A percentile compares a stretch with the other conserved stretches of the same genome.
Evolutionary conservation across 805 yeast species (phyloP).

Genomic region (Lipomyces chichibuensis): DNA sequence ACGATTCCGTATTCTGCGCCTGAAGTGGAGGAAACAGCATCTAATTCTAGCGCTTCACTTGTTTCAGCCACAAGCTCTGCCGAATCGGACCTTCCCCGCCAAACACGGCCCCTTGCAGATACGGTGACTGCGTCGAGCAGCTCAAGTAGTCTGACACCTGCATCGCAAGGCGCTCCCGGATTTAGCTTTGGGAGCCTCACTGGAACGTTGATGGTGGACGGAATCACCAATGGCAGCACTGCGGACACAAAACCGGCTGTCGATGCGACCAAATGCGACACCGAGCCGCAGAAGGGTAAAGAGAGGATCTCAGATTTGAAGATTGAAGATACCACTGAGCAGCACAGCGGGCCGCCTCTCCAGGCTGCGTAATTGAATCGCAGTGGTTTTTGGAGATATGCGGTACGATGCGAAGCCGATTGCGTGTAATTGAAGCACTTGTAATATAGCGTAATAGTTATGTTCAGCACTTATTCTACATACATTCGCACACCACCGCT

Average conservation of each 20-base stretch:
- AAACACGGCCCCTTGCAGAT: not conserved
- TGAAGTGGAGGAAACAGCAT: constrained; percentile 7
- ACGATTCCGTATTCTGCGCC: constrained; percentile 1
- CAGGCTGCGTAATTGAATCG: not conserved
- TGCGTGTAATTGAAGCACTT: not conserved
- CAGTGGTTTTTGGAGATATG: not conserved
- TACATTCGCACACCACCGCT: not conserved
- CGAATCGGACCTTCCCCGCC: not conserved
- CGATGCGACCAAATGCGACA: not conserved
- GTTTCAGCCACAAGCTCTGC: constrained; percentile 7
- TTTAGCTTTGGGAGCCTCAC: constrained; percentile 9
- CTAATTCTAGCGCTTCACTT: constrained; percentile 7
- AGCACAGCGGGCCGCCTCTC: not conserved
- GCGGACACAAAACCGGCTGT: not conserved
- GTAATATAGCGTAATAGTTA: not conserved
- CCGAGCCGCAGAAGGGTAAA: not conserved
- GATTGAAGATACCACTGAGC: constrained; percentile 7
- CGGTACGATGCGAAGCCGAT: not conserved
- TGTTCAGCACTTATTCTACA: not conserved
- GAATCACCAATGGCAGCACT: constrained; percentile 1
- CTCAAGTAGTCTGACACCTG: constrained; percentile 5
- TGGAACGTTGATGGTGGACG: constrained; percentile 7
- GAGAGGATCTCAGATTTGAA: not conserved
- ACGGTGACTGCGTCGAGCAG: constrained; percentile 9
- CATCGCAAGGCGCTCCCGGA: not conserved